Base-by-base conservation (phyloP, 129 eudicot species). In the Pseudognaphalium luteoalbum region DNA sequence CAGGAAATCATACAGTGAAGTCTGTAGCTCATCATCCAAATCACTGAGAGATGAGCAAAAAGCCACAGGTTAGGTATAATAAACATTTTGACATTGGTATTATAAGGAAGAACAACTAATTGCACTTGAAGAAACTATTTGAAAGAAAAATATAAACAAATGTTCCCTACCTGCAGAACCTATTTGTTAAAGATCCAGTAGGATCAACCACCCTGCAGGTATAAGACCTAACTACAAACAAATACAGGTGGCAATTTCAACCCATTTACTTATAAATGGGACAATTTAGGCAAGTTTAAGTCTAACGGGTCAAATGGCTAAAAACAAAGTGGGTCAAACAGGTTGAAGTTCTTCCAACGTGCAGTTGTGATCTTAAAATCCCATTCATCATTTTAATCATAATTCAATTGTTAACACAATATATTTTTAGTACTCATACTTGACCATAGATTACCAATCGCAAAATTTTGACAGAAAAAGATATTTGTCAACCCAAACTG, bases 21-120 rank as follows among this genome's bases (percentile, higher is more conserved):
- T 63, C 73, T 89, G 96, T 71, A 92, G 72, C 67, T 89, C 85
- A 77, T 89, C 96, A 59, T 92, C 97, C 86, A 92, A 60, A 71
- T 92, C 97, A 74, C 97, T 89, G 89, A 56, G 82, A 72, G 20
- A 68, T 34, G n/a, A 75, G 20, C 67, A 81, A 60, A 30, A 7
- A 68, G 19, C 59, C 66, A 52, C 34, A 66, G 21, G 4, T 61
- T 56, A 54, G 71, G 51, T 29, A 47, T 11, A n/a, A 12, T 5
- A 17, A 58, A 58, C 25, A 58, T 14, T 19, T 58, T n/a, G 14
- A 58, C 54, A 47, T 12, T 47, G 54, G 54, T 47, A 47, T 47
- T 14, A n/a, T 4, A 47, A 5, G 4, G n/a, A 47, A 47, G 54
- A 47, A 47, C 54, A 47, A 11, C 14, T 47, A 12, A 12, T 11